Evolutionary conservation across 192 early-diverging fungal genomes (phyloP), one percentile per base, ranked within the genome.

Genomic region (Spizellomyces punctatus): DNA sequence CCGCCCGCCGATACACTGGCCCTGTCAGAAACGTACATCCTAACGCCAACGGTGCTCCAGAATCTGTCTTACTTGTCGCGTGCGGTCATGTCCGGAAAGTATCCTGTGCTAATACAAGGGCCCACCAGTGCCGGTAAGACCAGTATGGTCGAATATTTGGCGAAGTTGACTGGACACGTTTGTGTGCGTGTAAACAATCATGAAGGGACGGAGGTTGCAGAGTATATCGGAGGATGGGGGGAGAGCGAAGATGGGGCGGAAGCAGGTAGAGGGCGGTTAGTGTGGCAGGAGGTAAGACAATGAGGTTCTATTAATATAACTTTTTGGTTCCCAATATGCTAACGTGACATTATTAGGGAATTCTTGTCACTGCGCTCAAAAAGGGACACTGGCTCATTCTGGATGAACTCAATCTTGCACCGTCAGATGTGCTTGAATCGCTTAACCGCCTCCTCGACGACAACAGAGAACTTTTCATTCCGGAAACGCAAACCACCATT

Each of bases 141-240:
- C 0, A 93, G 91, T 66, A 98, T 99, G 93, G 92, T 99, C 62
- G 94, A 98, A 76, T 95, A 95, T 66, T 77, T 99, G 66, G 98
- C 98, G 12, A 89, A 92, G 54, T 66, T 81, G 14, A 92, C 95
- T 1, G 94, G 95, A n/a, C 96, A 98, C 80, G 80, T 81, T 12
- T 98, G 98, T 80, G 93, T 99, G 22, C 91, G 98, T 50, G 95
- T 99, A 76, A 99, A 99, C 79, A 98, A 99, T 78, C 98, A 99
- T 81, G 96, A 98, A 79, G 95, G 97, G 76, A 99, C 98, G 2
- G 98, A 99, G 75, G 71, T 99, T 72, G 95, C 98, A 78, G 96
- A 98, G 79, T 99, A 98, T 75, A 81, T 99, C 46, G 98, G 98
- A 63, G 88, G 92, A 0, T 99, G 98, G 71, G 87, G 94, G 2